Conservation (phyloP, 345 rosid genomes). For the Gynandropsis gynandra region DNA sequence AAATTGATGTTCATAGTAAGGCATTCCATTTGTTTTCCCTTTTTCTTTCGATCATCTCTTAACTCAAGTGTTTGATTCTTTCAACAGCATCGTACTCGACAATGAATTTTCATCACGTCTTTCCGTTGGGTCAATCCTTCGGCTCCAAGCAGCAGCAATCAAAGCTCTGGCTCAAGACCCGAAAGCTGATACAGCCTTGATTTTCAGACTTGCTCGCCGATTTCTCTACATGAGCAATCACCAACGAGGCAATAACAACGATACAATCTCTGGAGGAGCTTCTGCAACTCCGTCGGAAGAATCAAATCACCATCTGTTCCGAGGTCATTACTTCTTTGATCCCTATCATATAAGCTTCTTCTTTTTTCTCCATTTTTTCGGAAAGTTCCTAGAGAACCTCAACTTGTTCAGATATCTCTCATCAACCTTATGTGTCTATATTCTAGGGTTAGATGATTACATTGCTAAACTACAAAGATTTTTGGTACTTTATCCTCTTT, state of each 20-base stretch:
- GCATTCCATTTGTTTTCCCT: slow-evolving; percentile 2
- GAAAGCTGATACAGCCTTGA: slow-evolving; percentile 49
- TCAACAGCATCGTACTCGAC: slow-evolving; percentile 72
- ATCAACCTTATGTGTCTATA: too few relatives aligned
- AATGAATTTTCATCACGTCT: slow-evolving; percentile 88
- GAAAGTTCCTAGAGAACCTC: too few relatives aligned
- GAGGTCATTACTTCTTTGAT: slow-evolving; percentile 13
- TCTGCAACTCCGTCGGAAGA: slow-evolving; percentile 24
- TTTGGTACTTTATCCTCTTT: neutral
- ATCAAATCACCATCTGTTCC: slow-evolving; percentile 9
- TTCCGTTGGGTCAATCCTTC: slow-evolving; percentile 76
- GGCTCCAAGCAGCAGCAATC: slow-evolving; percentile 77
- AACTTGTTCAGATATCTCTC: too few relatives aligned
- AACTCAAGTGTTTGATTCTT: slow-evolving; percentile 26
- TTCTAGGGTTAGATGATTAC: too few relatives aligned
- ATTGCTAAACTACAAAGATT: too few relatives aligned
- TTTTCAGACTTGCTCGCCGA: slow-evolving; percentile 63
- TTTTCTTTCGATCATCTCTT: neutral
- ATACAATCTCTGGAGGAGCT: slow-evolving; percentile 7
- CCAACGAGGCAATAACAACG: slow-evolving; percentile 16
- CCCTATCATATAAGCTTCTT: too few relatives aligned
- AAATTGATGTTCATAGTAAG: slow-evolving; percentile 11
- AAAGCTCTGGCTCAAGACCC: slow-evolving; percentile 65
- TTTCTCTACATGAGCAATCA: slow-evolving; percentile 44
- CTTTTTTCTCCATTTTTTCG: too few relatives aligned